Conservation (phyloP, 495 filamentous ascomycete species). For the Penicillium angulare region DNA sequence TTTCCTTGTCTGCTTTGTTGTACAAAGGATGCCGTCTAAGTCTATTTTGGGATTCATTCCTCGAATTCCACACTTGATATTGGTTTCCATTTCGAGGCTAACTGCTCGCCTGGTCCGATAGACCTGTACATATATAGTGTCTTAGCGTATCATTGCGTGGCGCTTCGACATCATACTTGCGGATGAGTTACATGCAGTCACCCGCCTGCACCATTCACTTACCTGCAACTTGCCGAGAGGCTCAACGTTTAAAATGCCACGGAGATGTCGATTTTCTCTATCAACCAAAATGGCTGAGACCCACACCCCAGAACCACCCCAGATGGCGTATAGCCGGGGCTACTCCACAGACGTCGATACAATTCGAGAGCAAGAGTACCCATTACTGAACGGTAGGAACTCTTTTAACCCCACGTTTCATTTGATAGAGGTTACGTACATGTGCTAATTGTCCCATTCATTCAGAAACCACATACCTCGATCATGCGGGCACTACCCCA, state of each 20-base stretch:
- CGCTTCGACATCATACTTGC: background rate
- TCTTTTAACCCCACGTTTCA: too few species aligned
- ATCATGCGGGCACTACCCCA: conserved; percentile 87
- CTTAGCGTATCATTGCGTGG: background rate
- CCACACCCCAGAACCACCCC: background rate
- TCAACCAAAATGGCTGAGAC: conserved; percentile 12
- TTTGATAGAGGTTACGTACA: too few species aligned
- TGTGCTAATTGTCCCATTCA: background rate
- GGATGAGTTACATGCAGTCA: background rate
- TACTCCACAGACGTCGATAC: conserved; percentile 69
- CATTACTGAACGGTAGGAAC: conserved; percentile 76
- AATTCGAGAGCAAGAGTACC: conserved; percentile 74
- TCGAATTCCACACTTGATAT: too few species aligned
- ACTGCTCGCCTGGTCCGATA: too few species aligned
- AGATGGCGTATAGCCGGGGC: conserved; percentile 22
- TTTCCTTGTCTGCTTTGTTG: conserved; percentile 3
- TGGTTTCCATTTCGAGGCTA: too few species aligned
- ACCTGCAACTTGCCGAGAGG: background rate
- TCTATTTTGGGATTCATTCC: too few species aligned
- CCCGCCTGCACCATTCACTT: background rate
- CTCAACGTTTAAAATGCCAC: background rate
- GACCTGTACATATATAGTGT: too few species aligned
- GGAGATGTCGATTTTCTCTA: background rate
- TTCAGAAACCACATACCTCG: conserved; percentile 76
- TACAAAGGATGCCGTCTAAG: too few species aligned